These are phyloP conservation scores for Aspergillus glaucus DNA, from an alignment of 2,329 filamentous ascomycete species.

Conservation along the genomic window DNA sequence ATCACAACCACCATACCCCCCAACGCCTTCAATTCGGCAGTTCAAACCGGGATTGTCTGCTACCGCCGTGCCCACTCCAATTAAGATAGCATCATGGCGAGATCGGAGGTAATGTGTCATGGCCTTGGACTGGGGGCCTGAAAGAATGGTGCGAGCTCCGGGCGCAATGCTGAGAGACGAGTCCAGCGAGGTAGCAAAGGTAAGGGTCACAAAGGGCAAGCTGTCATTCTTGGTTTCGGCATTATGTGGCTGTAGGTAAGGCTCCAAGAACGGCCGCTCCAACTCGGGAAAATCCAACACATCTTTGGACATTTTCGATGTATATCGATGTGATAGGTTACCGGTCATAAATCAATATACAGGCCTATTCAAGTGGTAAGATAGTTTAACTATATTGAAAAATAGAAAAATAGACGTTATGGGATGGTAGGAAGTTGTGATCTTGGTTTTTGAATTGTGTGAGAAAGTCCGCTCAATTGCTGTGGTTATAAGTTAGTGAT, in stretches of 20 bases:
- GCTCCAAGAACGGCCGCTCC: constrained; percentile 37
- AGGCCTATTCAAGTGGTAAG: not conserved
- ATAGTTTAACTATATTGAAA: not conserved
- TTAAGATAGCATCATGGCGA: constrained; percentile 73
- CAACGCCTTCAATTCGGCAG: constrained; percentile 61
- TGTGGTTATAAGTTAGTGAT: not conserved
- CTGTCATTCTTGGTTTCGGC: constrained; percentile 13
- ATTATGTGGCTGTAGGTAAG: constrained; percentile 38
- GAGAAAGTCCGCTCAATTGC: not conserved
- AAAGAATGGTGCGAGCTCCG: constrained; percentile 69
- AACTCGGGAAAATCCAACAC: constrained; percentile 34
- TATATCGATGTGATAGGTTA: not conserved
- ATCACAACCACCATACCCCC: constrained; percentile 51
- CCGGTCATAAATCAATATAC: not conserved
- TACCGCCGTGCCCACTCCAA: constrained; percentile 76
- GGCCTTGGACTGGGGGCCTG: constrained; percentile 73
- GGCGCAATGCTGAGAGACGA: constrained; percentile 66
- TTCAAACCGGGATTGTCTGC: constrained; percentile 83
- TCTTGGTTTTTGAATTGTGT: not conserved
- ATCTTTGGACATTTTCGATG: constrained; percentile 12
- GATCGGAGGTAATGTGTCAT: constrained; percentile 94
- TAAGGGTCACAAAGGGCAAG: constrained; percentile 62
- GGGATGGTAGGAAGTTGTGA: not conserved
- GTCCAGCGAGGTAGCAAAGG: constrained; percentile 83
- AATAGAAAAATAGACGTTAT: not conserved